Conservation (phyloP, 768 basidiomycete genomes). For the Lactarius sp. region DNA sequence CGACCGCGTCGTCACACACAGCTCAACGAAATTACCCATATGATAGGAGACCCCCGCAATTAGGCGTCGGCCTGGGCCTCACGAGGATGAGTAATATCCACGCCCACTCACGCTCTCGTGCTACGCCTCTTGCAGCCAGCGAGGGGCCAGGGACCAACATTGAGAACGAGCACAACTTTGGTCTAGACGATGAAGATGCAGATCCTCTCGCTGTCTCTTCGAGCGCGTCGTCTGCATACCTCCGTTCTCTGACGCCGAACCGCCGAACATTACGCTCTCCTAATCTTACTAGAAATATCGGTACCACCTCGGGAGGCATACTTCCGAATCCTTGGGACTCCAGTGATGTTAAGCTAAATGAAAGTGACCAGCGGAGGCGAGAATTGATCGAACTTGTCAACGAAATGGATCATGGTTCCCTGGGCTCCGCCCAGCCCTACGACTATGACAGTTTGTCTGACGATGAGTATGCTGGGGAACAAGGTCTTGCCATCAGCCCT, state of each 20-base stretch:
- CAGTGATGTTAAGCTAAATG: background rate
- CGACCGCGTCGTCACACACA: background rate
- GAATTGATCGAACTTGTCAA: slow-evolving; percentile 21
- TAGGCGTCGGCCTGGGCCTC: slow-evolving; percentile 18
- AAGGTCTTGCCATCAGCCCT: slow-evolving; percentile 29
- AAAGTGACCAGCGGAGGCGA: slow-evolving; percentile 18
- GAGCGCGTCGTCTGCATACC: slow-evolving; percentile 9
- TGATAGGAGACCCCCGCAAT: slow-evolving; percentile 1
- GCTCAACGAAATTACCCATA: background rate
- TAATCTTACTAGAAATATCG: background rate
- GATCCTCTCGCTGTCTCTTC: slow-evolving; percentile 6
- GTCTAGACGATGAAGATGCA: slow-evolving; percentile 7
- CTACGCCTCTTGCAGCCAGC: background rate
- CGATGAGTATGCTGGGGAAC: slow-evolving; percentile 28
- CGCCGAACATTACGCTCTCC: slow-evolving; percentile 4
- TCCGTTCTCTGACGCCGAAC: slow-evolving; percentile 13
- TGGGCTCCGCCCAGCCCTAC: slow-evolving; percentile 1
- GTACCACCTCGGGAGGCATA: background rate
- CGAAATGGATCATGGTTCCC: slow-evolving; percentile 11
- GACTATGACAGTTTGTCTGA: slow-evolving; percentile 15
- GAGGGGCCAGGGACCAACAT: background rate
- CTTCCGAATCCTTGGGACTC: slow-evolving; percentile 21
- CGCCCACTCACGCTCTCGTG: background rate
- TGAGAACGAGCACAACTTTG: slow-evolving; percentile 8
- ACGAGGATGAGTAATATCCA: background rate